Percentiles rank a stretch among this genome's conserved stretches.
phyloP scores from a whole-genome alignment of 2,329 filamentous ascomycete genomes.

The Albophoma yamanashiensis region DNA sequence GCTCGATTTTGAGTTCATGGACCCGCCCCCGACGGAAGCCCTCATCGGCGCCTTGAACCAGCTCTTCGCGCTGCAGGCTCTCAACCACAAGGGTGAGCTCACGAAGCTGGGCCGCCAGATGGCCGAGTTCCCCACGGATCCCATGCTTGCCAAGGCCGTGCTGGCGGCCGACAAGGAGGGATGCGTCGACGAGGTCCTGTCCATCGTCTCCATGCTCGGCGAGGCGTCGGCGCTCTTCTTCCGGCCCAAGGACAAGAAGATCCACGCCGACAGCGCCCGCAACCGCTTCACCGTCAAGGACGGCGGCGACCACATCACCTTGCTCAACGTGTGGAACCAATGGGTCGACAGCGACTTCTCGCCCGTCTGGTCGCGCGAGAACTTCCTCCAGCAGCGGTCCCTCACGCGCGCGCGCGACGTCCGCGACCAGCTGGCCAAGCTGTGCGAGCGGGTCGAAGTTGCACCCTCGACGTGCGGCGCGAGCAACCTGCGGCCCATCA shows the following conservation, averaged over 20 bases:
- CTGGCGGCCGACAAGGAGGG: constrained; percentile 80
- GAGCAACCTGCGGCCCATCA: constrained; percentile 62
- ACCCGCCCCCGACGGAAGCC: constrained; percentile 80
- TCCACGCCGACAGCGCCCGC: constrained; percentile 85
- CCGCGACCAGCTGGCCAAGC: constrained; percentile 79
- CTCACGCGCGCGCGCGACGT: constrained; percentile 84
- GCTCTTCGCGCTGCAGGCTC: constrained; percentile 78
- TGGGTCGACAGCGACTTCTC: constrained; percentile 91
- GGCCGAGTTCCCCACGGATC: constrained; percentile 89
- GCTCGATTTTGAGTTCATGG: constrained; percentile 92
- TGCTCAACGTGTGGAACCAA: constrained; percentile 90
- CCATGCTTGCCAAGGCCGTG: constrained; percentile 82
- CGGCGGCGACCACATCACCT: constrained; percentile 78
- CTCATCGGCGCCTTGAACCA: constrained; percentile 84
- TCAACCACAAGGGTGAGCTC: constrained; percentile 80
- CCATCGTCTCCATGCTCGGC: constrained; percentile 87
- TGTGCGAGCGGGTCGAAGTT: constrained; percentile 91
- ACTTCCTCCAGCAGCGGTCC: constrained; percentile 87
- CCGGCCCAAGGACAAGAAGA: constrained; percentile 92
- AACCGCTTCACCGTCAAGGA: constrained; percentile 83
- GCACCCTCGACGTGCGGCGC: constrained; percentile 57
- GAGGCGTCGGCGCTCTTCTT: constrained; percentile 88
- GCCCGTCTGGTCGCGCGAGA: constrained; percentile 79
- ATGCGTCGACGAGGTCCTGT: constrained; percentile 89
- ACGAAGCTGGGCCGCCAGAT: constrained; percentile 89